Conservation (phyloP, 805 yeast species). For the Starmerella floris region DNA sequence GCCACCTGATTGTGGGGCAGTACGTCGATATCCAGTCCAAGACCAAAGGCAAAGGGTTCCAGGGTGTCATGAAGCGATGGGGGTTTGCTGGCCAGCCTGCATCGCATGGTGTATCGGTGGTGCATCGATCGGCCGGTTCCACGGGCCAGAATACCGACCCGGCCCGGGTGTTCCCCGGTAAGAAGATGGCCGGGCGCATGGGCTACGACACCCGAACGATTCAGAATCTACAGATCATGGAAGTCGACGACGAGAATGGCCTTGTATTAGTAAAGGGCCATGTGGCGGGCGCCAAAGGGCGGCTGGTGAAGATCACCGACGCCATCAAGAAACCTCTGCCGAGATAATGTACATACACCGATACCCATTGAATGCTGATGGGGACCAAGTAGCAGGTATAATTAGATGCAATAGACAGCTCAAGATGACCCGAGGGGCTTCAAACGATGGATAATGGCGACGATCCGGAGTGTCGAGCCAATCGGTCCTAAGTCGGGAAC, state of each 20-base stretch:
- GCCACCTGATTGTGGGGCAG: constrained; percentile 73
- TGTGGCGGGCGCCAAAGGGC: constrained; percentile 77
- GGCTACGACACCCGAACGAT: constrained; percentile 65
- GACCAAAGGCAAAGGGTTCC: constrained; percentile 90
- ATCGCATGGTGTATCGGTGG: constrained; percentile 85
- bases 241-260: constrained; percentile 69
- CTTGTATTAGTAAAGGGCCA: constrained; percentile 75
- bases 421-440: too few relatives aligned
- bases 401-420: too few relatives aligned
- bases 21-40: constrained; percentile 66
- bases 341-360: constrained; percentile 8
- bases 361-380: too few relatives aligned
- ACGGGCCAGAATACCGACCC: constrained; percentile 93
- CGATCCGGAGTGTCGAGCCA: too few relatives aligned
- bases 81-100: constrained; percentile 82
- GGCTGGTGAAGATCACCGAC: constrained; percentile 63
- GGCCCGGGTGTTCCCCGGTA: constrained; percentile 91
- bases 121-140: constrained; percentile 95
- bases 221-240: constrained; percentile 62
- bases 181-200: constrained; percentile 97
- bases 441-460: too few relatives aligned
- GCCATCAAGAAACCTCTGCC: constrained; percentile 37
- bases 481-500: too few relatives aligned
- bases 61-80: constrained; percentile 96
- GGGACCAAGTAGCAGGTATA: too few relatives aligned